A percentile compares a stretch with the other conserved stretches of the same genome.
These are phyloP conservation scores for Elsinoe necatrix DNA, from an alignment of 2,329 filamentous ascomycete genomes.

Conservation along the genomic window DNA sequence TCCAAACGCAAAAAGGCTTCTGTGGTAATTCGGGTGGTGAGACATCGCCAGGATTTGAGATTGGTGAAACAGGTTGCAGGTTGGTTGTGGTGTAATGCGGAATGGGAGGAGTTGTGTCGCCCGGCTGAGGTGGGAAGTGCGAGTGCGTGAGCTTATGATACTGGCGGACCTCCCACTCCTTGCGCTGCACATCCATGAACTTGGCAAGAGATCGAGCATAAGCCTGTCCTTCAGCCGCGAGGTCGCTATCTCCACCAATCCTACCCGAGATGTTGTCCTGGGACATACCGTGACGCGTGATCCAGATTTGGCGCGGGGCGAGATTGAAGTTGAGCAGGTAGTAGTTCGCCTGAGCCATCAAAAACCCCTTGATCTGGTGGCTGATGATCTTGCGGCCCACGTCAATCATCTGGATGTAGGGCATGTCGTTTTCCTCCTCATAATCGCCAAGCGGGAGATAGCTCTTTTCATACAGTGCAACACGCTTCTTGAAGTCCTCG, in stretches of 20 bases:
- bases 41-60: not conserved
- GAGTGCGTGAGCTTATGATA: conserved; percentile 66
- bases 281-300: conserved; percentile 90
- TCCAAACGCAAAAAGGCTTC: conserved; percentile 81
- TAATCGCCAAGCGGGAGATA: conserved; percentile 86
- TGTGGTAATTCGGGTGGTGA: conserved; percentile 22
- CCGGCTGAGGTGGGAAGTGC: conserved; percentile 80
- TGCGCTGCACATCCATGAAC: conserved; percentile 75
- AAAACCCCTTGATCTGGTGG: conserved; percentile 81
- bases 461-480: conserved; percentile 86
- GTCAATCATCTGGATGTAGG: conserved; percentile 97
- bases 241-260: conserved; percentile 80
- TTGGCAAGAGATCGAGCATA: conserved; percentile 73
- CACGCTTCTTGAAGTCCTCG: conserved; percentile 84
- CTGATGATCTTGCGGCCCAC: conserved; percentile 91
- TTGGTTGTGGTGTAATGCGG: conserved; percentile 61
- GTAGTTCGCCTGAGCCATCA: conserved; percentile 84
- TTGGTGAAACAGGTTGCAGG: conserved; percentile 20
- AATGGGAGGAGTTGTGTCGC: conserved; percentile 90
- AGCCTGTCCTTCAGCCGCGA: conserved; percentile 69
- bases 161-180: conserved; percentile 75
- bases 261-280: conserved; percentile 78
- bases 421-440: conserved; percentile 82
- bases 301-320: conserved; percentile 93
- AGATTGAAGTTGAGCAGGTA: conserved; percentile 97